A percentile compares a stretch with the other conserved stretches of the same genome.
Evolutionary conservation across 1,284 basidiomycete species (phyloP).

Genomic region (Lentinula novae-zelandiae): DNA sequence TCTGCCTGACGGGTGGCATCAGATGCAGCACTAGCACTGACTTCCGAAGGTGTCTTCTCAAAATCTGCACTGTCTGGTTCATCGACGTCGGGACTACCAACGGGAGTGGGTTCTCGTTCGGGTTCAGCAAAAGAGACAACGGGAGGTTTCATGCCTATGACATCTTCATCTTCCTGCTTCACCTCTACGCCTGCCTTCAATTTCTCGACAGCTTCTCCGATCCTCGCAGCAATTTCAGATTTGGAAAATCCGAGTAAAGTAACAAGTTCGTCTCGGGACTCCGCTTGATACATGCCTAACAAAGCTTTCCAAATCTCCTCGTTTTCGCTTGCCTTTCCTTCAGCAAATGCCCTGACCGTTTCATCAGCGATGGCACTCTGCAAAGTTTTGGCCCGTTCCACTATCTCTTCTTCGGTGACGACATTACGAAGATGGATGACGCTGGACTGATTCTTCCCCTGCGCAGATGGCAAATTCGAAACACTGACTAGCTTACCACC

Average conservation of each 20-base stretch:
- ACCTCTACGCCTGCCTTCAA: slow-evolving; percentile 47
- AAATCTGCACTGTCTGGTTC: slow-evolving; percentile 35
- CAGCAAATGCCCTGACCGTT: slow-evolving; percentile 62
- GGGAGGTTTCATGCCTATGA: slow-evolving; percentile 50
- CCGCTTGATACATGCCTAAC: slow-evolving; percentile 83
- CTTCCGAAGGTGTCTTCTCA: slow-evolving; percentile 70
- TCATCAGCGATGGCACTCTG: slow-evolving; percentile 66
- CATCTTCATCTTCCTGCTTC: slow-evolving; percentile 35
- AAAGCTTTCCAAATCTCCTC: slow-evolving; percentile 83
- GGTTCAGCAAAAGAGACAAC: slow-evolving; percentile 80
- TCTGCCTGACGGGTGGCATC: slow-evolving; percentile 58
- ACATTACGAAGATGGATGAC: slow-evolving; percentile 77
- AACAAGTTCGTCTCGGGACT: slow-evolving; percentile 89
- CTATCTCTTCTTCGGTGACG: slow-evolving; percentile 75
- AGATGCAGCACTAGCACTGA: slow-evolving; percentile 60
- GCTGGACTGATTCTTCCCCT: slow-evolving; percentile 76
- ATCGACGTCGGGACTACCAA: slow-evolving; percentile 34
- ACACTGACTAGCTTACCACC: slow-evolving; percentile 85
- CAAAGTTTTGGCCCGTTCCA: slow-evolving; percentile 75
- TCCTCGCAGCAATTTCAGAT: slow-evolving; percentile 76
- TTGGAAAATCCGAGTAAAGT: slow-evolving; percentile 93
- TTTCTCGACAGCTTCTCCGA: slow-evolving; percentile 78
- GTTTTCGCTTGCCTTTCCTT: slow-evolving; percentile 39
- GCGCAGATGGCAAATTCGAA: slow-evolving; percentile 67
- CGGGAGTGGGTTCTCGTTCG: slow-evolving; percentile 39